Conservation (phyloP, 495 filamentous ascomycete genomes). For the Sporormia fimetaria region DNA sequence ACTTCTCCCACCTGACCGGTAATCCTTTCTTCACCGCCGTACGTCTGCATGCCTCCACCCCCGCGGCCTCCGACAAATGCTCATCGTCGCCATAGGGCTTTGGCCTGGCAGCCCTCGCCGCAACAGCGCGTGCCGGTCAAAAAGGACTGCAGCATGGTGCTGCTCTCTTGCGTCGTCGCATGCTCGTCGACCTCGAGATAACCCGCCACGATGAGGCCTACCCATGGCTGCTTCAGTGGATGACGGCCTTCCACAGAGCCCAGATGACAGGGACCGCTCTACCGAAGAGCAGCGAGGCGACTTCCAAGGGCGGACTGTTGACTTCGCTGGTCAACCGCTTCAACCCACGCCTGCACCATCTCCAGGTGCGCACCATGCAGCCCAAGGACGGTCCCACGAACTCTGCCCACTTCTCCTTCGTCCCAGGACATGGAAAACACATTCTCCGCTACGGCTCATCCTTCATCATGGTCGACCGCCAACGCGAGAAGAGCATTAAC, state of each 20-base stretch:
- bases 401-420: conserved; percentile 74
- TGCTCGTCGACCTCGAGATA: conserved; percentile 93
- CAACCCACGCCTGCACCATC: conserved; percentile 54
- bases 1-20: conserved; percentile 43
- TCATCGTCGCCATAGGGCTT: conserved; percentile 44
- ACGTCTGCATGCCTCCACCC: conserved; percentile 20
- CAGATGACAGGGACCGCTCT: conserved; percentile 36
- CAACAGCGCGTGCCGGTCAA: conserved; percentile 62
- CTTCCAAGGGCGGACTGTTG: conserved; percentile 35
- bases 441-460: conserved; percentile 74
- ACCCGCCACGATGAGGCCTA: conserved; percentile 87
- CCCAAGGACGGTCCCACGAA: conserved; percentile 53
- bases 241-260: conserved; percentile 64
- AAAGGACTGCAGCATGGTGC: conserved; percentile 57
- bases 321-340: conserved; percentile 45
- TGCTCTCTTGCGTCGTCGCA: conserved; percentile 61
- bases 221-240: conserved; percentile 88
- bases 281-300: conserved; percentile 18
- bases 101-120: conserved; percentile 79
- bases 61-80: conserved; percentile 4
- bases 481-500: conserved; percentile 65
- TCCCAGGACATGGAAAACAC: conserved; percentile 81
- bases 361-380: conserved; percentile 56
- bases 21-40: conserved; percentile 64
- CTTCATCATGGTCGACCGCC: conserved; percentile 73